A percentile compares a stretch with the other conserved stretches of the same genome.
These are phyloP conservation scores for Phytomonas francai DNA, from an alignment of 208 protist genomes.

Conservation along the genomic window DNA sequence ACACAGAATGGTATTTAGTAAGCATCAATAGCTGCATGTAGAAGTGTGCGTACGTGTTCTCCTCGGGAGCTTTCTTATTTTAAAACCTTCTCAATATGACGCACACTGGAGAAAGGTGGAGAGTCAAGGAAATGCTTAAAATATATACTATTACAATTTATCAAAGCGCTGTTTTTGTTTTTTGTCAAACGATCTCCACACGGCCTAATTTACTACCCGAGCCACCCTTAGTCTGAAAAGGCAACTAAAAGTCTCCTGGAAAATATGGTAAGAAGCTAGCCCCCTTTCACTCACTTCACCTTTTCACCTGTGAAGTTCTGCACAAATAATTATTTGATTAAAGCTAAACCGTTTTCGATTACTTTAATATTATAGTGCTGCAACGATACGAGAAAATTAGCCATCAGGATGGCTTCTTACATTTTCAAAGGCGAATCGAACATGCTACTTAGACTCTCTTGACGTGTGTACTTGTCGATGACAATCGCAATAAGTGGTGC, in stretches of 20 bases:
- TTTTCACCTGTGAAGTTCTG: neutral
- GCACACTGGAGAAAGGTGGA: neutral
- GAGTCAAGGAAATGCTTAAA: neutral
- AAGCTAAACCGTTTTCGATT: neutral
- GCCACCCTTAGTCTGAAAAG: neutral
- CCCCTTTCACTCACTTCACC: neutral
- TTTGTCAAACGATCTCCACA: neutral
- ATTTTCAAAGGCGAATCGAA: constrained; percentile 30
- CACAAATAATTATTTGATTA: neutral
- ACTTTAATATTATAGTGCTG: neutral
- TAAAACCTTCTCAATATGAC: neutral
- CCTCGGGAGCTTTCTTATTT: neutral
- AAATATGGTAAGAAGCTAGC: neutral
- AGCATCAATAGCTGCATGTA: neutral
- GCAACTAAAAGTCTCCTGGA: neutral
- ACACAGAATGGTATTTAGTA: neutral
- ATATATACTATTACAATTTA: constrained; percentile 1
- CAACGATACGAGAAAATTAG: constrained; percentile 10
- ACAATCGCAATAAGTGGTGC: constrained; percentile 83
- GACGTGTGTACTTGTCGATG: constrained; percentile 56
- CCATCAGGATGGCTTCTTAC: neutral
- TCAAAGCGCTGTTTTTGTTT: constrained; percentile 6
- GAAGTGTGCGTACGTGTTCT: neutral
- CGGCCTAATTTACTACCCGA: neutral
- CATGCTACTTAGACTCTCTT: constrained; percentile 63